Base-by-base conservation (phyloP, 768 basidiomycete species). In the Tremella mesenterica region DNA sequence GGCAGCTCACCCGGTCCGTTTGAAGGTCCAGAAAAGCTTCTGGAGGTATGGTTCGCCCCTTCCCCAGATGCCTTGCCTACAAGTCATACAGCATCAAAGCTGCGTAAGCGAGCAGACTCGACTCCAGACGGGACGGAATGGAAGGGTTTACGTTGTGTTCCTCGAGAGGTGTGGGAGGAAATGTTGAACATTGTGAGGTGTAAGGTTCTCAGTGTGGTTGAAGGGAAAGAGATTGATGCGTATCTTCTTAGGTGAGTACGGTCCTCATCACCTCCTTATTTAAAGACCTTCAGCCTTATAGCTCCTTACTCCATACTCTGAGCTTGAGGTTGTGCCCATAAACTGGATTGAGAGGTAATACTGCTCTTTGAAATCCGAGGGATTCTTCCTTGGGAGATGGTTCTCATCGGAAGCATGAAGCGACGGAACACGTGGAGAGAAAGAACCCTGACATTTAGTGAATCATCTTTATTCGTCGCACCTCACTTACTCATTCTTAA, bases 181-280 rank as follows among this genome's bases (percentile, higher is more conserved):
- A 95, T 99, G 90, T 82, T 99, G 56, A 84, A 84, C 75, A 87
- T 93, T 59, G 95, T 99, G 71, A 84, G 86, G 71, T 99, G 95
- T 79, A 88, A 95, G 70, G 86, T 97, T 33, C 81, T 99, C 71
- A 93, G 84, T 69, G 83, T 87, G 51, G 79, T 95, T 41, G 79
- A 87, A 69, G 95, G 93, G 54, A 75, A 79, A n/a, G 88, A 93
- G 63, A 82, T 84, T 60, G 95, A 97, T 68, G 93, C 95, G 23
- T 99, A 97, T 77, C 79, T 99, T 34, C 77, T 99, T 57, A 95
- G 91, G 95, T 93, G 60, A 62, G 82, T 76, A 25, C 10, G 14
- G 28, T n/a, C n/a, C n/a, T n/a, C n/a, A n/a, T n/a, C n/a, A n/a
- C n/a, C n/a, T n/a, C n/a, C 0, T 48, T n/a, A n/a, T n/a, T n/a